These are phyloP conservation scores for Allium cepa DNA, from an alignment of 106 monocot species.

Conservation along the genomic window DNA sequence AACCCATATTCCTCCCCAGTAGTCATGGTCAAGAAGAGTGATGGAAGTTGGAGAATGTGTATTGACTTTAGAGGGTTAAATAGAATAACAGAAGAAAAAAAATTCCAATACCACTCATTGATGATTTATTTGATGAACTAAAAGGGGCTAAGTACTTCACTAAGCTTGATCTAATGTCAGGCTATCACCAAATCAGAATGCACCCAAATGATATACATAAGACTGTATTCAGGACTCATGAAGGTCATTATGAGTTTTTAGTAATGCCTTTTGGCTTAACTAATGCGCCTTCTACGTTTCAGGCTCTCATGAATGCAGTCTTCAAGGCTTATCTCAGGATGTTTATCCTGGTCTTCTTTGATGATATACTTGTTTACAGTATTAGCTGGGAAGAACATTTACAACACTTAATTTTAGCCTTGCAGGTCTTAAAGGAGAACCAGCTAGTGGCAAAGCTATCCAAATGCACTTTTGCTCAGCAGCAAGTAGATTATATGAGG, in stretches of 20 bases:
- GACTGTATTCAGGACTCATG: background rate
- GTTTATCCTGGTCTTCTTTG: background rate
- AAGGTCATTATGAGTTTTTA: background rate
- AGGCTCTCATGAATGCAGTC: background rate
- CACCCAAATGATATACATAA: background rate
- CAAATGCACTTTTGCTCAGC: too few species aligned
- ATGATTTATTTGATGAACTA: background rate
- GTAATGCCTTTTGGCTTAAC: background rate
- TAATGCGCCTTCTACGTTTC: background rate
- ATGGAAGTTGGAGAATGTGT: background rate
- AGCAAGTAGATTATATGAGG: too few species aligned
- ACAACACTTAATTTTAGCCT: too few species aligned
- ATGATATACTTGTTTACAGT: background rate
- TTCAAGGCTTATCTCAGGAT: background rate
- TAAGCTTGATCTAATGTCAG: background rate
- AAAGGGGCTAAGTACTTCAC: background rate
- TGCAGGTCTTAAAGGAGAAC: too few species aligned
- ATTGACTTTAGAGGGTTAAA: background rate
- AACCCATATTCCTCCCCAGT: background rate
- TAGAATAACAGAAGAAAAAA: too few species aligned
- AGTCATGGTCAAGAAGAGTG: background rate
- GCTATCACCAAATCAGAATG: background rate
- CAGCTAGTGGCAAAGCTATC: too few species aligned
- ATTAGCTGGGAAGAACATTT: too few species aligned
- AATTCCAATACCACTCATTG: background rate